phyloP scores from a whole-genome alignment of 2,329 filamentous ascomycete species.

The Periglandula ipomoeae region DNA sequence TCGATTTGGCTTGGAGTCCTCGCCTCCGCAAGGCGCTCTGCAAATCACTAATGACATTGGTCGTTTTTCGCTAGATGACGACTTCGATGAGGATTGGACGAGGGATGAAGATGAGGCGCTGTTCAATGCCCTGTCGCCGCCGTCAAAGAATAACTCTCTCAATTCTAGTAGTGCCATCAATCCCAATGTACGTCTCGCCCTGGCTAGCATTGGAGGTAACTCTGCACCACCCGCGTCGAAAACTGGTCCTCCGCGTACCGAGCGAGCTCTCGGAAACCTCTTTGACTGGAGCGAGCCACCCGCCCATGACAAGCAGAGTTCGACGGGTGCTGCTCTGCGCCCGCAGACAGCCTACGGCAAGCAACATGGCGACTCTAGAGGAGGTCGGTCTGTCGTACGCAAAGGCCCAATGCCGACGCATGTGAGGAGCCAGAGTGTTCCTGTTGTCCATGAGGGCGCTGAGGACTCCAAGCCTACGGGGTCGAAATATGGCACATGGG shows the following conservation, averaged over 20 bases:
- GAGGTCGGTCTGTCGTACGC: conserved; percentile 57
- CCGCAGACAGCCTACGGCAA: conserved; percentile 71
- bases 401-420: conserved; percentile 62
- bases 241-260: conserved; percentile 17
- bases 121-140: conserved; percentile 49
- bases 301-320: conserved; percentile 50
- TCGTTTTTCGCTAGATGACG: conserved; percentile 49
- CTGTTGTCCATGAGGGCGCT: conserved; percentile 55
- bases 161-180: conserved; percentile 43
- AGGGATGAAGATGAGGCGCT: conserved; percentile 41
- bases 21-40: conserved; percentile 6
- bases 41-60: conserved; percentile 28
- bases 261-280: conserved; percentile 56
- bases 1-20: background rate
- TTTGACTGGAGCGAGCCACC: conserved; percentile 72
- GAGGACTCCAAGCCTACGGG: conserved; percentile 46
- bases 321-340: conserved; percentile 48
- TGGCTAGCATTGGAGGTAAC: conserved; percentile 43
- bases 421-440: conserved; percentile 73
- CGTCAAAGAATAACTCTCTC: conserved; percentile 39
- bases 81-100: conserved; percentile 56
- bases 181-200: conserved; percentile 43
- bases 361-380: conserved; percentile 60
- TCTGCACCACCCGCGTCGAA: conserved; percentile 15
- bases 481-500: conserved; percentile 74